phyloP scores from a whole-genome alignment of 2,329 filamentous ascomycete genomes.

The Colletotrichum musicola region DNA sequence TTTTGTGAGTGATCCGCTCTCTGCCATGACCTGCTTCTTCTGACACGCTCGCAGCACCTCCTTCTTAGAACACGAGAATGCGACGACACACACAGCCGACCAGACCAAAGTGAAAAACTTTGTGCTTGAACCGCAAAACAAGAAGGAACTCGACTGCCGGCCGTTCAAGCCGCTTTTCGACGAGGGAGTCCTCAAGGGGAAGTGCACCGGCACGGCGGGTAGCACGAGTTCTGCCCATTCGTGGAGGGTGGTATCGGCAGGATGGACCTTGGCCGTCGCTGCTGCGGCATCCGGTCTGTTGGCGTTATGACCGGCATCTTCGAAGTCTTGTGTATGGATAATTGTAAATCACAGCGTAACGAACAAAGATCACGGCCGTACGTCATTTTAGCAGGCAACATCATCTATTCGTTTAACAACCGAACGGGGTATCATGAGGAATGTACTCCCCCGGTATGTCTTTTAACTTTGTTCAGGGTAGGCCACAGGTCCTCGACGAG shows the following conservation, averaged over 20 bases:
- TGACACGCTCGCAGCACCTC: background rate
- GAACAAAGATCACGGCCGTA: too few relatives aligned
- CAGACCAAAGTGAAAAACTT: background rate
- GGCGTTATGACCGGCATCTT: too few relatives aligned
- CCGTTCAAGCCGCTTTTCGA: background rate
- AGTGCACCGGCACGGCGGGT: background rate
- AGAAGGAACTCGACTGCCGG: background rate
- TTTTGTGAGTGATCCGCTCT: background rate
- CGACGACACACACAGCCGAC: background rate
- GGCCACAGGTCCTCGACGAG: too few relatives aligned
- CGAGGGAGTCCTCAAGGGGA: background rate
- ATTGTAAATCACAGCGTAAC: too few relatives aligned
- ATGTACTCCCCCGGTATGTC: too few relatives aligned
- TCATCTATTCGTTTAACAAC: too few relatives aligned
- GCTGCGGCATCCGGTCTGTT: background rate
- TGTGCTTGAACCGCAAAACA: background rate
- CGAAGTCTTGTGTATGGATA: too few relatives aligned
- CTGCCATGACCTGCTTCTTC: background rate
- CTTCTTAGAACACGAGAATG: background rate
- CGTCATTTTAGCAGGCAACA: too few relatives aligned
- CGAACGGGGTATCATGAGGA: too few relatives aligned
- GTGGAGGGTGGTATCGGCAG: background rate
- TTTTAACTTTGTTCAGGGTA: too few relatives aligned
- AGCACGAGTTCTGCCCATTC: background rate
- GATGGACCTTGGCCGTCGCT: background rate